Evolutionary conservation across 768 basidiomycete species (phyloP), one percentile per base, ranked within the genome.

Genomic region (Sporobolomyces pararoseus): DNA sequence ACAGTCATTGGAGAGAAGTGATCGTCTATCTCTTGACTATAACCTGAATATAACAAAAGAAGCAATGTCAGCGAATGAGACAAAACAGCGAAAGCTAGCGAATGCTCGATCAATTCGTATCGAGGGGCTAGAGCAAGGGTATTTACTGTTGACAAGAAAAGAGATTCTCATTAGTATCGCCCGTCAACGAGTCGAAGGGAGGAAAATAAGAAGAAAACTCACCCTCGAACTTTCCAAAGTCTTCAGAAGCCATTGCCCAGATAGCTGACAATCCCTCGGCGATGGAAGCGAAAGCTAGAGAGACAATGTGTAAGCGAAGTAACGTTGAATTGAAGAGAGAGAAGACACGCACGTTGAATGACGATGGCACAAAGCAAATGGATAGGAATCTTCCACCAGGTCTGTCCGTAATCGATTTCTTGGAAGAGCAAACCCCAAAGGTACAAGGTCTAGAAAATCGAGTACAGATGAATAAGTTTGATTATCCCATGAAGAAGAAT

Each of bases 191-290:
- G n/a, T n/a, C n/a, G n/a, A n/a, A n/a, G n/a, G n/a, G n/a, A n/a
- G n/a, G 29, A 53, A 31, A 29, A 58, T 21, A 27, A 32, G 9
- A 35, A n/a, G 37, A 31, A 39, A 35, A 23, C 39, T 37, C 29
- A 65, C 63, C 55, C 55, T 64, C 60, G 71, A 74, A 68, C 58
- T 68, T 73, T 54, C 68, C 68, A 27, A 73, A 75, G 69, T 74
- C 65, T n/a, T 75, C 71, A 5, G 70, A 70, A 0, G 70, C 54
- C 76, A 77, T 75, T 54, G 75, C 77, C 77, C 77, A 78, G 42
- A 78, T 78, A n/a, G 77, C 77, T 3, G 74, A 68, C 27, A 78
- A 63, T 29, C 77, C 77, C 55, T 78, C 77, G 35, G 76, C 71
- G 64, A 78, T 66, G n/a, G 77, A 76, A 19, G 77, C 77, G 34